Evolutionary conservation across 1,139 yeast species (phyloP), one percentile per base, ranked within the genome.

Genomic region (Entelexis sorbosivorans): DNA sequence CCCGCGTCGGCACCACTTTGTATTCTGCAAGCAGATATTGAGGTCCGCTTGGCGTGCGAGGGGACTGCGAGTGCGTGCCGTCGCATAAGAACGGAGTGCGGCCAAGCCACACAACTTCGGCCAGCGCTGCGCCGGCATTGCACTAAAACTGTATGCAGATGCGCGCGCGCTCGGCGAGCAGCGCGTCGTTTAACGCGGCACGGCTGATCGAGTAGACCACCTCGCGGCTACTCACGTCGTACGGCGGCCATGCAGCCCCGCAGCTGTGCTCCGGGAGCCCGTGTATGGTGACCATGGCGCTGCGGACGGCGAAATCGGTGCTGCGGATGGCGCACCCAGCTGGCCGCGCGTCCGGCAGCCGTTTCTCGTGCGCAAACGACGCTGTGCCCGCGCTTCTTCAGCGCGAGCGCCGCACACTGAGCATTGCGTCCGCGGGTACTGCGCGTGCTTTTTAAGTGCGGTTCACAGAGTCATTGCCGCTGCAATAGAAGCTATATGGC

Each of bases 181-280:
- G 65, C 42, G 72, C 68, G 54, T 77, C 74, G 67, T 86, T 88
- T 60, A 89, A 72, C 57, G 74, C 73, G 0, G 81, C 74, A 50
- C 96, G 72, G 63, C 87, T 94, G 52, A 89, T 86, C 1, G 95
- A 84, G 65, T 87, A 84, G 65, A 88, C 88, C 48, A 79, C 70
- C 64, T 86, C 95, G 5, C 28, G 38, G 13, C 95, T 95, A 61
- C 79, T 76, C n/a, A 85, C 69, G 4, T 95, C 96, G 63, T 89
- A 87, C 95, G 31, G 85, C 73, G 56, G 75, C 79, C 63, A 79
- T 82, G 33, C 69, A 67, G 0, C 95, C 96, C 11, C 61, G 20
- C 67, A 51, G 59, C 81, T 82, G 64, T 89, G 96, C 53, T 89
- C 80, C 96, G 88, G 88, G 44, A 96, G 72, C 1, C 95, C 96